Conservation (phyloP, 176 grass and related monocot genomes). For the Avena sativa region DNA sequence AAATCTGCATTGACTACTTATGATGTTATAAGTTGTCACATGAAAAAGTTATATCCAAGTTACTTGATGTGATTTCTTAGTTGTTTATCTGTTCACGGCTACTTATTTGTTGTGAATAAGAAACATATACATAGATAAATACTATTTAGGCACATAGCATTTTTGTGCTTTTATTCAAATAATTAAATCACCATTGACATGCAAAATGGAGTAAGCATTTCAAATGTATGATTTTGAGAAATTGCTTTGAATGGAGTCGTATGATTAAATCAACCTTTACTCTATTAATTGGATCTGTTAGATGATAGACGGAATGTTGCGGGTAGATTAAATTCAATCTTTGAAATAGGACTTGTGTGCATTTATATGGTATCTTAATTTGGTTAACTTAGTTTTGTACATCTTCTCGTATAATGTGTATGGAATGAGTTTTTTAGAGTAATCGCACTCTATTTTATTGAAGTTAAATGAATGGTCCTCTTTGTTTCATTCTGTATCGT, state of each 20-base stretch:
- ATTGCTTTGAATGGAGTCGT: conserved; percentile 6
- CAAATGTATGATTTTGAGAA: neutral
- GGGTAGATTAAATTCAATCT: neutral
- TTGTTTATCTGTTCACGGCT: neutral
- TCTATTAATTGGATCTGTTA: neutral
- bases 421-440: neutral
- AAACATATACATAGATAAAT: neutral
- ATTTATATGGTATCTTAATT: neutral
- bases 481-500: conserved; percentile 13
- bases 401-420: neutral
- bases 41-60: neutral
- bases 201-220: conserved; percentile 4
- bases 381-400: neutral
- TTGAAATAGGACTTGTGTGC: neutral
- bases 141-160: neutral
- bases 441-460: neutral
- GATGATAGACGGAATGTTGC: neutral
- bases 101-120: neutral
- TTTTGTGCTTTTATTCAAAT: conserved; percentile 30
- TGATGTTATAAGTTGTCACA: neutral
- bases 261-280: conserved; percentile 8
- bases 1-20: neutral
- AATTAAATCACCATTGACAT: neutral
- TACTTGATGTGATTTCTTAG: conserved; percentile 14
- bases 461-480: neutral